These are phyloP conservation scores for Kodamaea hsintzibuensis DNA, from an alignment of 805 yeast genomes.

Conservation along the genomic window DNA sequence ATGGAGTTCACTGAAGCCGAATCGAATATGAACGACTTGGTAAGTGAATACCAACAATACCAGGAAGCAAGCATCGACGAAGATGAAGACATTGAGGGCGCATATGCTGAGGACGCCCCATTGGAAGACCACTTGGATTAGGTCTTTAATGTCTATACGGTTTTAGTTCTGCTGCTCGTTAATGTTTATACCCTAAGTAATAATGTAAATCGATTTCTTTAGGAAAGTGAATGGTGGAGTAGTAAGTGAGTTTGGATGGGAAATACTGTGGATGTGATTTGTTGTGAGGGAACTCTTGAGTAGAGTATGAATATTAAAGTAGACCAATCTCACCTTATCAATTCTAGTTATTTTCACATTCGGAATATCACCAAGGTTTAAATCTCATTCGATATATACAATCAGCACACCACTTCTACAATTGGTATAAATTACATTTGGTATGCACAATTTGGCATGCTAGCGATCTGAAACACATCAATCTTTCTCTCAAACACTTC, in stretches of 20 bases:
- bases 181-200: conserved; percentile 12
- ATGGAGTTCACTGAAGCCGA: conserved; percentile 93
- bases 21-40: conserved; percentile 85
- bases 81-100: conserved; percentile 64
- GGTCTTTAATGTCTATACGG: conserved; percentile 7
- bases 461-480: too few relatives aligned
- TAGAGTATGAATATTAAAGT: too few relatives aligned
- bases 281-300: too few relatives aligned
- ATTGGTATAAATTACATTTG: too few relatives aligned
- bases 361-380: too few relatives aligned
- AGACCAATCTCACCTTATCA: too few relatives aligned
- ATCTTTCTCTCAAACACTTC: too few relatives aligned
- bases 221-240: background rate
- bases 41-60: conserved; percentile 87
- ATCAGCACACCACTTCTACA: too few relatives aligned
- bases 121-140: conserved; percentile 52
- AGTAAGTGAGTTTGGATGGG: background rate
- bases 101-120: conserved; percentile 62
- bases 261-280: too few relatives aligned
- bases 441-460: too few relatives aligned
- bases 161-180: conserved; percentile 10
- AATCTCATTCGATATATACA: too few relatives aligned
- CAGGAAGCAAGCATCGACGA: conserved; percentile 80
- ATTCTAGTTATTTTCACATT: too few relatives aligned
- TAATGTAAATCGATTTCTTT: conserved; percentile 6